Base-by-base conservation (phyloP, 2,329 filamentous ascomycete genomes). In the Claviceps spartinae region DNA sequence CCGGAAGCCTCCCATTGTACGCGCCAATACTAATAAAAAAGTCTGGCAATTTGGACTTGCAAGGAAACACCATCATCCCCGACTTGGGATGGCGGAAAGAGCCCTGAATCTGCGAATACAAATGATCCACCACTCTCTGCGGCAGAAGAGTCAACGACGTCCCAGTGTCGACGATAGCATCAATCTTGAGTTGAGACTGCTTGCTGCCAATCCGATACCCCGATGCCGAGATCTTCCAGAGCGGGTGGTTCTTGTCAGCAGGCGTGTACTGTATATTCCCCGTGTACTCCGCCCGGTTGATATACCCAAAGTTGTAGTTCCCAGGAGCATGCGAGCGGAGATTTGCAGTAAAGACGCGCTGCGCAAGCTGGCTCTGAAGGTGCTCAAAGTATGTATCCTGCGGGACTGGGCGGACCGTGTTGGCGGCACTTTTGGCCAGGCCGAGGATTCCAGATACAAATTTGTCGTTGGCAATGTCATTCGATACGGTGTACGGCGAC, bases 151-250 rank as follows among this genome's bases (percentile, higher is more conserved):
- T 66, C 34, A 87, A 77, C 1, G 82, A 82, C 52, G 83, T 86
- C 51, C 83, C 84, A 2, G 83, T 87, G 68, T 87, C 83, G 60
- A 80, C 79, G 63, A 87, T 85, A 58, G 73, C 75, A 0, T 69
- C 69, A 5, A 53, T 45, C 11, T 54, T 47, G 51, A 57, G 63
- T 0, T 45, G 34, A 3, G 52, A 20, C 14, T 51, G 50, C 0
- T 36, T 2, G 3, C 46, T 46, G 38, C 78, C 81, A 50, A 83
- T 61, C 41, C 68, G 68, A 66, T 81, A 83, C 20, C 75, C 78
- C 24, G 70, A 69, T 11, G 77, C 69, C 20, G 69, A 74, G 63
- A 86, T 77, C 53, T 74, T 67, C 83, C 83, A 86, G 70, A 77
- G 84, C 4, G 80, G 78, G 22, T 78, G 67, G 46, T 64, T 63